Evolutionary conservation across 75 land plant genomes (phyloP).

Genomic region (Pseudotsuga menziesii): DNA sequence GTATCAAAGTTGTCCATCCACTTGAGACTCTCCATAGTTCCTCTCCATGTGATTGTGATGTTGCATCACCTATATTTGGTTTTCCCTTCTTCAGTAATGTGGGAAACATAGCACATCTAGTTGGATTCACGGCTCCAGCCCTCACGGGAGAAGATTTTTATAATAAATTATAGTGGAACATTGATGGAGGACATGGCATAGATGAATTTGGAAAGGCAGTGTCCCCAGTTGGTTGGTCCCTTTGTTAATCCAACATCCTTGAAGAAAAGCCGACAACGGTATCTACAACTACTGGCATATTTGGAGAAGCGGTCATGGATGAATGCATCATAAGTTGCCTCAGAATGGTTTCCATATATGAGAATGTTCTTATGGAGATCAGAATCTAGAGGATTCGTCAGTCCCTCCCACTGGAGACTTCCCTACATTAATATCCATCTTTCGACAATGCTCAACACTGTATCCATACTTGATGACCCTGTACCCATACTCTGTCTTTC

Average conservation of each 20-base stretch:
- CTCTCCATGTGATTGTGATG: conserved; percentile 67
- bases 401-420: conserved; percentile 40
- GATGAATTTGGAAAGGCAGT: no score
- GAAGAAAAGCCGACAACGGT: conserved; percentile 40
- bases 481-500: no score
- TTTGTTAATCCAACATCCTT: no score
- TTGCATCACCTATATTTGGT: conserved; percentile 56
- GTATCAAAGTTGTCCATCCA: conserved; percentile 65
- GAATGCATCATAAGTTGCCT: no score
- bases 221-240: no score
- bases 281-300: conserved; percentile 58
- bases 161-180: conserved; percentile 42
- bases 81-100: conserved; percentile 57
- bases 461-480: no score
- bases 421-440: conserved; percentile 62
- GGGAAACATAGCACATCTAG: conserved; percentile 84
- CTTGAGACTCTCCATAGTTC: conserved; percentile 41
- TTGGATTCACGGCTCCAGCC: conserved; percentile 75
- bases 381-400: conserved; percentile 62
- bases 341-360: no score
- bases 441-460: conserved; percentile 1
- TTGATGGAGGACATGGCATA: conserved; percentile 61
- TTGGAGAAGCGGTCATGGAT: no score
- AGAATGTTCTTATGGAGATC: no score
- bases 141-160: conserved; percentile 50